phyloP scores from a whole-genome alignment of 169 alveolate genomes.

The Eimeria mitis region DNA sequence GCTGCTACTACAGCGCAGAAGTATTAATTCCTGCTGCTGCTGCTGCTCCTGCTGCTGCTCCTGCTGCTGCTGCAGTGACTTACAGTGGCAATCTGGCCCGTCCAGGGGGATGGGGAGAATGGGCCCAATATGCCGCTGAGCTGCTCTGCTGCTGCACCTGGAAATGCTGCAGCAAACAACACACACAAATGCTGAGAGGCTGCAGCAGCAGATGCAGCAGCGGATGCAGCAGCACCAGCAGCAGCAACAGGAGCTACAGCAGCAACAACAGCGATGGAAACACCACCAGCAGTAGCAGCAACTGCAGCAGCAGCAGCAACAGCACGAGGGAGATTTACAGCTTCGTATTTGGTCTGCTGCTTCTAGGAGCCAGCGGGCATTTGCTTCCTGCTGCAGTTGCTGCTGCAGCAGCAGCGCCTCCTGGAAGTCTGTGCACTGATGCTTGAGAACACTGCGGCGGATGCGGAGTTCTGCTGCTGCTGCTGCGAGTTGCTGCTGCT shows the following conservation, averaged over 20 bases:
- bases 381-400: constrained; percentile 60
- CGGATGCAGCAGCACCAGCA: background rate
- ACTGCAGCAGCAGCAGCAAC: constrained; percentile 12
- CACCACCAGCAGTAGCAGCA: background rate
- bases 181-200: background rate
- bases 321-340: background rate
- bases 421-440: constrained; percentile 19
- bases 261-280: background rate
- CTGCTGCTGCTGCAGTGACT: constrained; percentile 13
- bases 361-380: constrained; percentile 44
- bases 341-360: constrained; percentile 43
- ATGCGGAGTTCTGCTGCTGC: constrained; percentile 66
- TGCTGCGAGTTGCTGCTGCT: constrained; percentile 35
- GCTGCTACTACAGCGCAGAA: background rate
- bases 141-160: background rate
- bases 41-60: background rate
- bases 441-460: constrained; percentile 69
- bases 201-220: background rate
- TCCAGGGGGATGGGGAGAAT: background rate
- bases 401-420: constrained; percentile 64
- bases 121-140: background rate
- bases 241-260: background rate
- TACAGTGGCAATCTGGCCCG: background rate
- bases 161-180: constrained; percentile 17
- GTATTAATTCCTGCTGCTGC: background rate